These are phyloP conservation scores for Tubosaeta sp. DNA, from an alignment of 768 basidiomycete species.

Conservation along the genomic window DNA sequence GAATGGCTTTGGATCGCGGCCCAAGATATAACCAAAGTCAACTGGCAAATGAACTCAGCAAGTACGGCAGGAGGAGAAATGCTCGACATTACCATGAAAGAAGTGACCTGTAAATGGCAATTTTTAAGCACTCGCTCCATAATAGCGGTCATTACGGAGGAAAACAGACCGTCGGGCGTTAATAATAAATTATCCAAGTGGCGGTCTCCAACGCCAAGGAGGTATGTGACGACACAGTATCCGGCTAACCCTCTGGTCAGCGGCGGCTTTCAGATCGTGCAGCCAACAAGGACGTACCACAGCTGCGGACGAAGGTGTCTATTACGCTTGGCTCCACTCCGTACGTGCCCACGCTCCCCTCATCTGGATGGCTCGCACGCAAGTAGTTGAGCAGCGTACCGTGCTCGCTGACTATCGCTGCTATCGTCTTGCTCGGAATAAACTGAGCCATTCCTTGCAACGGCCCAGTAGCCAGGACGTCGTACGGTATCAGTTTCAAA, in stretches of 20 bases:
- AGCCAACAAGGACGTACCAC: constrained; percentile 57
- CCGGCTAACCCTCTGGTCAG: constrained; percentile 60
- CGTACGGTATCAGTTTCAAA: constrained; percentile 85
- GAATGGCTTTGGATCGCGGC: constrained; percentile 95
- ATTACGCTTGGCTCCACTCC: constrained; percentile 94
- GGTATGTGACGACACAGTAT: constrained; percentile 95
- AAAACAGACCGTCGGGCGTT: constrained; percentile 73
- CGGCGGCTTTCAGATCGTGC: not conserved
- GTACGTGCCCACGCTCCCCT: constrained; percentile 90
- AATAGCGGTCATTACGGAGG: not conserved
- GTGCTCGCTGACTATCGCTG: constrained; percentile 89
- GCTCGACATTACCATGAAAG: constrained; percentile 77
- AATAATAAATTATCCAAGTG: constrained; percentile 94
- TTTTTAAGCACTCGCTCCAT: constrained; percentile 1
- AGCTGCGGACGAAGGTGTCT: constrained; percentile 95
- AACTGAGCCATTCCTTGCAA: constrained; percentile 96
- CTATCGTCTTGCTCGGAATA: constrained; percentile 93
- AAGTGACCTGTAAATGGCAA: constrained; percentile 62
- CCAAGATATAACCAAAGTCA: constrained; percentile 97
- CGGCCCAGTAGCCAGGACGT: constrained; percentile 88
- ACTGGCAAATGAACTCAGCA: constrained; percentile 44
- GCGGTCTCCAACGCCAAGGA: constrained; percentile 94
- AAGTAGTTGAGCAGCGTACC: constrained; percentile 86
- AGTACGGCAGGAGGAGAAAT: not conserved
- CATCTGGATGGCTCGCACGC: constrained; percentile 82